Percentiles rank a stretch among this genome's conserved stretches.
Evolutionary conservation across 768 basidiomycete genomes (phyloP).

Genomic region (Amanita pallidorosea): DNA sequence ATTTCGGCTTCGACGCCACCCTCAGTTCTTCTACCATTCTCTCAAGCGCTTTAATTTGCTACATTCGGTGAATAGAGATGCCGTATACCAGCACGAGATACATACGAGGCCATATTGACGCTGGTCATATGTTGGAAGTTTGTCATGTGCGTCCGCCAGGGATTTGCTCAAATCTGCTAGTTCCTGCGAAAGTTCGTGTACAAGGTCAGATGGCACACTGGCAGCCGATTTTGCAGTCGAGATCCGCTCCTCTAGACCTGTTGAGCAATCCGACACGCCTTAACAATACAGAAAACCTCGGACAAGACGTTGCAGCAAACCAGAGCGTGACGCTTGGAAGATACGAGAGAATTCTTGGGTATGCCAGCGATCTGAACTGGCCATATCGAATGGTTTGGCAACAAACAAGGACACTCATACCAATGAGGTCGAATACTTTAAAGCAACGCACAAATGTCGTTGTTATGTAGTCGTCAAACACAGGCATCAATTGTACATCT

Average conservation of each 20-base stretch:
- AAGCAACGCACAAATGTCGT: background rate
- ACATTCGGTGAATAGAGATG: slow-evolving; percentile 5
- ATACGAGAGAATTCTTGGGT: slow-evolving; percentile 37
- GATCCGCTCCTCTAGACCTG: slow-evolving; percentile 41
- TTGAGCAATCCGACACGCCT: slow-evolving; percentile 6
- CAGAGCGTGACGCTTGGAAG: slow-evolving; percentile 40
- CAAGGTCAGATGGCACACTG: slow-evolving; percentile 17
- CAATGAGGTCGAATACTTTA: too few relatives aligned
- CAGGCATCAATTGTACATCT: background rate
- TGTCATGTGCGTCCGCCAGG: slow-evolving; percentile 52
- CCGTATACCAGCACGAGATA: slow-evolving; percentile 6
- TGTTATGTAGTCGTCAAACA: background rate
- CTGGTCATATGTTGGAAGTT: slow-evolving; percentile 65
- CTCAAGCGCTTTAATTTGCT: slow-evolving; percentile 66
- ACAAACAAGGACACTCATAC: slow-evolving; percentile 1
- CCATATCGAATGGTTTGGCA: slow-evolving; percentile 10
- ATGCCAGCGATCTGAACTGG: slow-evolving; percentile 29
- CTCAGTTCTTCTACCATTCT: slow-evolving; percentile 40
- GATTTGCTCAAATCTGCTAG: slow-evolving; percentile 51
- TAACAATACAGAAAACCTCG: background rate
- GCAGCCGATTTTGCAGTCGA: slow-evolving; percentile 23
- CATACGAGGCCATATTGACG: slow-evolving; percentile 59
- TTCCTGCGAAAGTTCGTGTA: slow-evolving; percentile 36
- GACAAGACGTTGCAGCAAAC: slow-evolving; percentile 26
- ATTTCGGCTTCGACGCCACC: slow-evolving; percentile 29